phyloP scores from a whole-genome alignment of 2,329 filamentous ascomycete genomes.

The Aspergillus chevalieri region DNA sequence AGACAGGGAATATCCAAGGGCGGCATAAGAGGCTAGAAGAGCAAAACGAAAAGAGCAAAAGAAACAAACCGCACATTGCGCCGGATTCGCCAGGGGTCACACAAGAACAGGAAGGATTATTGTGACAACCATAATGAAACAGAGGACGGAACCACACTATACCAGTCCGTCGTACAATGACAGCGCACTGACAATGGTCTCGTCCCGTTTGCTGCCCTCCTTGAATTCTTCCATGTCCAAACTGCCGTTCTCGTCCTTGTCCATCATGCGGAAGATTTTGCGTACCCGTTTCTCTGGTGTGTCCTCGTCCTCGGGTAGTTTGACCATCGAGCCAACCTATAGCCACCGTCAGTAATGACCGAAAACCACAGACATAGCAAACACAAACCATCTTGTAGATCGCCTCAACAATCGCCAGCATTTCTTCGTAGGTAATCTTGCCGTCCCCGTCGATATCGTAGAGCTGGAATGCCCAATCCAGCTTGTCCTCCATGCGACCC shows the following conservation, averaged over 20 bases:
- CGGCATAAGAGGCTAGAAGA: neutral
- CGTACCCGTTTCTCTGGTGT: constrained; percentile 95
- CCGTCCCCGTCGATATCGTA: constrained; percentile 99
- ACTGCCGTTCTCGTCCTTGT: constrained; percentile 98
- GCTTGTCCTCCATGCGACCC: constrained; percentile 98
- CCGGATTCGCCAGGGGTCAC: constrained; percentile 2
- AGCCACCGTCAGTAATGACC: constrained; percentile 4
- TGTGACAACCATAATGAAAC: neutral
- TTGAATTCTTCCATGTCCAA: constrained; percentile 98
- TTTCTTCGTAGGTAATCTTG: constrained; percentile 98
- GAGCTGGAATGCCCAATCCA: constrained; percentile 98
- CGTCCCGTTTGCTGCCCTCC: constrained; percentile 96
- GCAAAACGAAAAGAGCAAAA: neutral
- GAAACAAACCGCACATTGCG: neutral
- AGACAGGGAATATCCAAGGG: too few relatives aligned
- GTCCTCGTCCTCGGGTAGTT: constrained; percentile 96
- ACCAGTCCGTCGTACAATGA: constrained; percentile 95
- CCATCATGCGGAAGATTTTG: constrained; percentile 99
- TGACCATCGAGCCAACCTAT: constrained; percentile 97
- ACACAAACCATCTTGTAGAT: constrained; percentile 97
- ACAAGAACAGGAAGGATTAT: neutral
- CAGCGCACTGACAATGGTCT: constrained; percentile 95
- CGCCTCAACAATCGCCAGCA: constrained; percentile 96
- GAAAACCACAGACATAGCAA: constrained; percentile 1
- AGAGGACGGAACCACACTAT: constrained; percentile 36